Evolutionary conservation across 192 early-diverging fungal species (phyloP), one percentile per base, ranked within the genome.

Genomic region (Linnemannia hyalina): DNA sequence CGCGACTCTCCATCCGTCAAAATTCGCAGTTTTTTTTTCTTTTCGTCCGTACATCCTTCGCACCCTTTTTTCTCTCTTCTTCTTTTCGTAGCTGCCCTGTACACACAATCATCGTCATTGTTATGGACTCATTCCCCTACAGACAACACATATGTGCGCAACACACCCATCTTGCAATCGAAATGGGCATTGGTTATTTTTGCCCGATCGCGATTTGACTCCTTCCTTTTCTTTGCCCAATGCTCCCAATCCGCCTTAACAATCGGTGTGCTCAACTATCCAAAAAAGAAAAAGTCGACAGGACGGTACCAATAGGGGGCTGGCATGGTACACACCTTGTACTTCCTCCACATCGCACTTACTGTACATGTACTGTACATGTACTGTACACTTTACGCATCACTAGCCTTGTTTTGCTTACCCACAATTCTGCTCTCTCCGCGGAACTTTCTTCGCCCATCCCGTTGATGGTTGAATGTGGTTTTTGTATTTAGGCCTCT

Each of bases 401-500:
- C 8, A 13, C 13, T 15, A 8, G 60, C 29, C 11, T 32, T 32
- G 60, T 26, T 52, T 65, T 65, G 60, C 60, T 65, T 29, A 65
- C 60, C 60, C 60, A 65, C 13, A 29, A 15, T 32, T 65, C 32
- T 32, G 10, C 26, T 42, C 35, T 36, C 18, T 71, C 70, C 70
- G 70, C 46, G 72, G 72, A 44, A 32, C 18, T 20, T 13, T 71
- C 70, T 71, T 71, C 49, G 2, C 49, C 49, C 49, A 52, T 71
- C 70, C 70, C n/a, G 18, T 68, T 41, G 23, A n/a, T 23, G 44
- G 10, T n/a, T 23, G 20, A 20, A 15, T 26, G 26, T 60, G 18
- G 68, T 29, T 35, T 29, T 54, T 46, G 44, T 40, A 22, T n/a
- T 11, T 70, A 89, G 89, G 63, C 15, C 13, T 89, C 7, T 90